Conservation (phyloP, 352 stramenopile species). For the Globisporangium echinulatum region DNA sequence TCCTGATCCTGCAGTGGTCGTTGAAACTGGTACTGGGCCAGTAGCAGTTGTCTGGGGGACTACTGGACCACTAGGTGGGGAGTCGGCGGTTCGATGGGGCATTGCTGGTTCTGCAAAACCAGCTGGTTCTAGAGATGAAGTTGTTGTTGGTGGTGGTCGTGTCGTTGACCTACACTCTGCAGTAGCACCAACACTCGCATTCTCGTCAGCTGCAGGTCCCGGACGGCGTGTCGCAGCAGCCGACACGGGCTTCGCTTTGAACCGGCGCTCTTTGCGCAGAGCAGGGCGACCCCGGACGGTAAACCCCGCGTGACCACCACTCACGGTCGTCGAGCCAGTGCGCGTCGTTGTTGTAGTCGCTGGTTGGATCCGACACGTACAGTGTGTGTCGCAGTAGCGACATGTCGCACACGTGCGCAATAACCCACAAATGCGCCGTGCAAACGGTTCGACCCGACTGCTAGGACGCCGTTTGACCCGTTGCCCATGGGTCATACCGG, state of each 20-base stretch:
- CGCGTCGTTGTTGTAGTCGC: slow-evolving; percentile 4
- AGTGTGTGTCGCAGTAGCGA: slow-evolving; percentile 34
- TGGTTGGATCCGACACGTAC: slow-evolving; percentile 13
- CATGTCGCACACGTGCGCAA: slow-evolving; percentile 31
- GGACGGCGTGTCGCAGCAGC: background rate
- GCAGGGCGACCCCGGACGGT: slow-evolving; percentile 7
- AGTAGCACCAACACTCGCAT: too few relatives aligned
- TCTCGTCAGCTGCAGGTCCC: too few relatives aligned
- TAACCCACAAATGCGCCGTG: slow-evolving; percentile 24
- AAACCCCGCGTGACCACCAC: background rate
- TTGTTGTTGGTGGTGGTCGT: slow-evolving; percentile 11
- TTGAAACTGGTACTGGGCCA: too few relatives aligned
- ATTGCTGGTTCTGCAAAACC: too few relatives aligned
- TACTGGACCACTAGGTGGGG: too few relatives aligned
- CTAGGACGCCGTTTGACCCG: slow-evolving; percentile 1
- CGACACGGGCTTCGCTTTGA: slow-evolving; percentile 29
- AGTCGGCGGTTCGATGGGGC: too few relatives aligned
- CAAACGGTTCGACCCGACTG: background rate
- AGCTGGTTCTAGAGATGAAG: background rate
- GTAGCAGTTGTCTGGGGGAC: too few relatives aligned
- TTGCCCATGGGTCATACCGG: background rate
- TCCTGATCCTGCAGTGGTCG: too few relatives aligned
- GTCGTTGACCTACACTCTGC: background rate
- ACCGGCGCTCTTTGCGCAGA: slow-evolving; percentile 26
- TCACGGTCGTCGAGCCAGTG: background rate